Conservation (phyloP, 352 stramenopile species). For the Pythium aquatile region DNA sequence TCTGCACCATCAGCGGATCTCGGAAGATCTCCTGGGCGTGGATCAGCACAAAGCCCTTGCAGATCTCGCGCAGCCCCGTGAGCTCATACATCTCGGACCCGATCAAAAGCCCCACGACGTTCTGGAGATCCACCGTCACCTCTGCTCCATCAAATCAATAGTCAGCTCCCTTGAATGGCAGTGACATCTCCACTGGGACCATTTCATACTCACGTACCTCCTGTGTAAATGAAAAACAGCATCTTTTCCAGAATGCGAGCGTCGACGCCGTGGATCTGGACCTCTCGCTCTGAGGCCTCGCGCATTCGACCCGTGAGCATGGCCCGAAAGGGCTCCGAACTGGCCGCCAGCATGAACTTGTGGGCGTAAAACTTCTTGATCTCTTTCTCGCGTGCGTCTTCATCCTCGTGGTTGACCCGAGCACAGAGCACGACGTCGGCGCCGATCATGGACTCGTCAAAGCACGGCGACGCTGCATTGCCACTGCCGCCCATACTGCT, state of each 20-base stretch:
- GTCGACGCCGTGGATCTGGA: slow-evolving; percentile 69
- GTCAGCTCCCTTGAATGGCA: not conserved
- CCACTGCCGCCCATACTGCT: slow-evolving; percentile 16
- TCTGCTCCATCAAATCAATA: slow-evolving; percentile 29
- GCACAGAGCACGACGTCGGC: slow-evolving; percentile 77
- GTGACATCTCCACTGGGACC: not conserved
- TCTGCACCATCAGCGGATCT: slow-evolving; percentile 63
- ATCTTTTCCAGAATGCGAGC: slow-evolving; percentile 73
- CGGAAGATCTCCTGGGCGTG: slow-evolving; percentile 83
- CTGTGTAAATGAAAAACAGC: slow-evolving; percentile 84
- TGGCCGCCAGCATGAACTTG: slow-evolving; percentile 81
- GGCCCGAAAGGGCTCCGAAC: slow-evolving; percentile 75
- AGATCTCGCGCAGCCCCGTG: slow-evolving; percentile 72
- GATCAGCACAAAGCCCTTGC: slow-evolving; percentile 79
- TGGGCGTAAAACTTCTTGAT: slow-evolving; percentile 62
- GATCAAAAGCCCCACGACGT: slow-evolving; percentile 71
- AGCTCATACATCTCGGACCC: slow-evolving; percentile 85
- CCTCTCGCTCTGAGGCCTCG: slow-evolving; percentile 65
- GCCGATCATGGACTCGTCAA: slow-evolving; percentile 61
- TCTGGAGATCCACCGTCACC: slow-evolving; percentile 69
- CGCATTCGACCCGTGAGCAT: slow-evolving; percentile 85
- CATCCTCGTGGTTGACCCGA: slow-evolving; percentile 11
- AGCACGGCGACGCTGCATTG: slow-evolving; percentile 18
- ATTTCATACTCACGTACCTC: slow-evolving; percentile 30
- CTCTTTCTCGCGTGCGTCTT: slow-evolving; percentile 6